phyloP scores from a whole-genome alignment of 148 eudicot genomes.

The Pouteria glomerata region DNA sequence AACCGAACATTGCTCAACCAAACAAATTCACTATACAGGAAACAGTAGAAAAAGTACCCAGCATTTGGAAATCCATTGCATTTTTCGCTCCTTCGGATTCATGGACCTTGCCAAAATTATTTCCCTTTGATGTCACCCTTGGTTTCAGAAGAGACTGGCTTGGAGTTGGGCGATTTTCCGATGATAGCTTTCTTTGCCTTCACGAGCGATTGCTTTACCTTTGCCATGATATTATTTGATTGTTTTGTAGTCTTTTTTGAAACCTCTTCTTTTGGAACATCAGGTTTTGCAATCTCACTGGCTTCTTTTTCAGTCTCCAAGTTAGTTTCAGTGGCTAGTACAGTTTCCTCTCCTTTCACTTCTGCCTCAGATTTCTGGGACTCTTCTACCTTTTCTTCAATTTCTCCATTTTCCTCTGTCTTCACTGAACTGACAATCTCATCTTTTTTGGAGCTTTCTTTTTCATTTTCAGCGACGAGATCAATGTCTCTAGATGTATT shows the following conservation, averaged over 20 bases:
- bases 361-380: constrained; percentile 20
- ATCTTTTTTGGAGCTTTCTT: constrained; percentile 8
- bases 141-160: constrained; percentile 44
- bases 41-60: constrained; percentile 12
- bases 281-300: constrained; percentile 16
- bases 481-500: constrained; percentile 48
- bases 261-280: constrained; percentile 30
- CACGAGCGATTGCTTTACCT: constrained; percentile 75
- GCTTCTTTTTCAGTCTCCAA: constrained; percentile 22
- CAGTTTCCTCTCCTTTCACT: constrained; percentile 20
- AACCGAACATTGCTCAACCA: background rate
- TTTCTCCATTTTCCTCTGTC: constrained; percentile 29
- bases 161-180: constrained; percentile 75
- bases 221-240: constrained; percentile 56
- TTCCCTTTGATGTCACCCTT: constrained; percentile 52
- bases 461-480: constrained; percentile 22
- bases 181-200: constrained; percentile 86
- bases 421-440: constrained; percentile 21
- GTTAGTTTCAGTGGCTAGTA: constrained; percentile 19
- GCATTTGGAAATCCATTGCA: background rate
- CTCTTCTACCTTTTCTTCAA: constrained; percentile 23
- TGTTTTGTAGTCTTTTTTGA: constrained; percentile 56
- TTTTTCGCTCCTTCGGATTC: background rate
- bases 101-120: background rate
- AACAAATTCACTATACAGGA: constrained; percentile 6